Evolutionary conservation across 108 stramenopile species (phyloP), one percentile per base, ranked within the genome.

Genomic region (Skeletonema costatum): DNA sequence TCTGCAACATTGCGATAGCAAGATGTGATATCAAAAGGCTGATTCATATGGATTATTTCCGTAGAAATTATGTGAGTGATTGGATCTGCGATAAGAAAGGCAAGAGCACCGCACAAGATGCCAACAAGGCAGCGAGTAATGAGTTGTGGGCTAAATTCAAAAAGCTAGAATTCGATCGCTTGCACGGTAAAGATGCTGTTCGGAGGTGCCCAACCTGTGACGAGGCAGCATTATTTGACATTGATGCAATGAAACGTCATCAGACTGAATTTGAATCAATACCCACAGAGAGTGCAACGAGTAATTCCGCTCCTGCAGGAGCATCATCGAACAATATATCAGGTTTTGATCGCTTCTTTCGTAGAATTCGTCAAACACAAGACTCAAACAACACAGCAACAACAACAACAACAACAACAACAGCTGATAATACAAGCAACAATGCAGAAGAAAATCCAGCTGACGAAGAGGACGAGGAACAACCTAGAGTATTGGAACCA

Each of bases 181-280:
- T 78, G 21, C 81, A 87, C 78, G 71, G 76, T 31, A 81, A 65
- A 30, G 76, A 87, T 66, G 66, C 85, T 41, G 73, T 86, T 4
- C 58, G 84, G 60, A 31, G 81, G 17, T 88, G 87, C 12, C 86
- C 87, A 17, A 70, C 44, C 14, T 88, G 87, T 39, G 66, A 83
- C 42, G 73, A 61, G 1, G 73, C 84, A 39, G 58, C 74, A 36
- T 39, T 88, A 46, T 82, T 74, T 74, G 77, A 78, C 32, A 56
- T 68, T n/a, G 65, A 63, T 16, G 32, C 33, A 13, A 81, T 81
- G 80, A 81, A 74, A 70, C 21, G 35, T 13, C 65, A 53, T 17
- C 67, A 74, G 5, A 5, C 69, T 3, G 66, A 59, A 3, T 67
- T 59, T 61, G 44, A 41, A 33, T 25, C 66, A 48, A 42, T 56